These are phyloP conservation scores for Hemerocallis citrina DNA, from an alignment of 106 monocot genomes.

Conservation along the genomic window DNA sequence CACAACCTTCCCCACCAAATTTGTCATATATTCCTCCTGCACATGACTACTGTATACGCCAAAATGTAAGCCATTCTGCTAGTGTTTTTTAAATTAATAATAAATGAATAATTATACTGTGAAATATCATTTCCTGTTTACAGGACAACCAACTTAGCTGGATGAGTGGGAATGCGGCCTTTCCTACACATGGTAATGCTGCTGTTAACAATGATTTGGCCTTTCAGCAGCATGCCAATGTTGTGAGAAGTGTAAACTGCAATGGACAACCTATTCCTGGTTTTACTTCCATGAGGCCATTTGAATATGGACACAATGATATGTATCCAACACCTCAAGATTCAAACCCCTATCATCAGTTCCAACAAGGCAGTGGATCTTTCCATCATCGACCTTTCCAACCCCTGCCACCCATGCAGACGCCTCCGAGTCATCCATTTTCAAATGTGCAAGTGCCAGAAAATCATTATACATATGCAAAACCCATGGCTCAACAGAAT, in stretches of 20 bases:
- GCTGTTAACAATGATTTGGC: slow-evolving; percentile 29
- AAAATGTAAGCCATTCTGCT: slow-evolving; percentile 46
- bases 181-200: slow-evolving; percentile 19
- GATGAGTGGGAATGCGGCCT: slow-evolving; percentile 29
- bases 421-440: slow-evolving; percentile 21
- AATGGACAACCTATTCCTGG: slow-evolving; percentile 26
- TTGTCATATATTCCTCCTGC: slow-evolving; percentile 22
- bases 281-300: slow-evolving; percentile 31
- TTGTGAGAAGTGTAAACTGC: slow-evolving; percentile 27
- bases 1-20: slow-evolving; percentile 23
- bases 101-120: not conserved
- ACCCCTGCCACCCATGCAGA: slow-evolving; percentile 33
- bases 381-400: slow-evolving; percentile 40
- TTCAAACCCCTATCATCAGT: slow-evolving; percentile 42
- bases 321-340: slow-evolving; percentile 38
- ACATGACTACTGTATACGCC: slow-evolving; percentile 40
- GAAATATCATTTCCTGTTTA: slow-evolving; percentile 13
- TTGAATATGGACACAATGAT: slow-evolving; percentile 58
- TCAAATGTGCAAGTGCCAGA: slow-evolving; percentile 27
- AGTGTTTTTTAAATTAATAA: not conserved
- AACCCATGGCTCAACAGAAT: slow-evolving; percentile 32
- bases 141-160: slow-evolving; percentile 30
- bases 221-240: slow-evolving; percentile 45
- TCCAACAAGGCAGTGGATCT: slow-evolving; percentile 42
- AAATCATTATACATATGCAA: slow-evolving; percentile 41